A percentile compares a stretch with the other conserved stretches of the same genome.
Evolutionary conservation across 495 filamentous ascomycete species (phyloP).

Genomic region (Podospora fimiseda): DNA sequence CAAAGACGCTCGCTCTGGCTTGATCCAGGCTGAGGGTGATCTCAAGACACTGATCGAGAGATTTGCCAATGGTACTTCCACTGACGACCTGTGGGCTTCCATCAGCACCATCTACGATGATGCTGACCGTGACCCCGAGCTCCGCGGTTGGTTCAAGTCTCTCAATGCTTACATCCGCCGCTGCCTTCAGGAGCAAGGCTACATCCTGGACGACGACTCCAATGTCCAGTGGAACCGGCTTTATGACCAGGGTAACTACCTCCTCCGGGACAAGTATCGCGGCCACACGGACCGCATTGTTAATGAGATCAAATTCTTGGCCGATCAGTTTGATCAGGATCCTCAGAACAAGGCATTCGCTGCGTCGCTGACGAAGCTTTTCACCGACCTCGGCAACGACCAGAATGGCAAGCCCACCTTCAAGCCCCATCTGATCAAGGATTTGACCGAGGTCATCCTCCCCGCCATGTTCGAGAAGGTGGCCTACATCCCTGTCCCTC

Average conservation of each 20-base stretch:
- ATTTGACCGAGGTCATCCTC: constrained; percentile 79
- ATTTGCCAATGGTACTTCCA: constrained; percentile 90
- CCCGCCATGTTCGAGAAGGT: constrained; percentile 79
- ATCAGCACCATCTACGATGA: constrained; percentile 87
- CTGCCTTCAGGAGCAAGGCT: constrained; percentile 83
- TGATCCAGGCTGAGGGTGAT: constrained; percentile 69
- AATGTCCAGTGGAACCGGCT: constrained; percentile 76
- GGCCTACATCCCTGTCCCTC: constrained; percentile 87
- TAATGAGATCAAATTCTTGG: constrained; percentile 86
- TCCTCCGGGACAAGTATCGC: constrained; percentile 83
- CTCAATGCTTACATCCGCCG: constrained; percentile 72
- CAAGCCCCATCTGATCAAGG: constrained; percentile 87
- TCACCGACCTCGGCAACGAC: constrained; percentile 74
- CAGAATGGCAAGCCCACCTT: constrained; percentile 78
- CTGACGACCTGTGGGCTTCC: constrained; percentile 76
- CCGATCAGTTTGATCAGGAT: constrained; percentile 82
- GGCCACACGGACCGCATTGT: constrained; percentile 80
- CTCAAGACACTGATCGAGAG: constrained; percentile 87
- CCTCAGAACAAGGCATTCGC: constrained; percentile 76
- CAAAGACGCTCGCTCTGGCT: constrained; percentile 59
- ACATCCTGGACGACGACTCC: constrained; percentile 77
- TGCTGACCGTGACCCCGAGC: constrained; percentile 80
- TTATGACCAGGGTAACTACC: constrained; percentile 79
- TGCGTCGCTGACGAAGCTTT: constrained; percentile 71
- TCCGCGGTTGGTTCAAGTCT: constrained; percentile 82